phyloP scores from a whole-genome alignment of 805 yeast species.

The Suhomyces sp. region DNA sequence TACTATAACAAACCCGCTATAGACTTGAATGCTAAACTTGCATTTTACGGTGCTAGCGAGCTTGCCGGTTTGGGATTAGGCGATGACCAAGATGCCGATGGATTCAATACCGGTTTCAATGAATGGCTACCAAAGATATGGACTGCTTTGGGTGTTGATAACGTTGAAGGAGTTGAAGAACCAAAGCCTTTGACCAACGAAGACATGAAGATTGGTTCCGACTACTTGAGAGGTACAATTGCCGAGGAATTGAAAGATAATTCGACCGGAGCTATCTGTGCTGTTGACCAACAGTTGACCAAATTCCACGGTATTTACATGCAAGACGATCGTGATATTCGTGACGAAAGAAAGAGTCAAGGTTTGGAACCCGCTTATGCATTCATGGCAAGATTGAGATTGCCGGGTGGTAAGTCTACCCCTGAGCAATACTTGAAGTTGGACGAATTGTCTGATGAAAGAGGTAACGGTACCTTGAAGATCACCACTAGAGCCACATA shows the following conservation, averaged over 20 bases:
- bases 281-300: slow-evolving; percentile 89
- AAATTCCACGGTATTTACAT: slow-evolving; percentile 97
- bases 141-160: slow-evolving; percentile 86
- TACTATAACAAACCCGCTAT: slow-evolving; percentile 89
- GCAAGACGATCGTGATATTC: slow-evolving; percentile 97
- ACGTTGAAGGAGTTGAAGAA: slow-evolving; percentile 77
- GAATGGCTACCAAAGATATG: slow-evolving; percentile 83
- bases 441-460: slow-evolving; percentile 73
- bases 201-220: slow-evolving; percentile 86
- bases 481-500: slow-evolving; percentile 95
- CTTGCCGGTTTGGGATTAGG: slow-evolving; percentile 81
- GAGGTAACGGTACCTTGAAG: slow-evolving; percentile 92
- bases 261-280: slow-evolving; percentile 86
- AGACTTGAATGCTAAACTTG: slow-evolving; percentile 65
- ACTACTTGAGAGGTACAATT: slow-evolving; percentile 90
- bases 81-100: slow-evolving; percentile 97
- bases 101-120: slow-evolving; percentile 85
- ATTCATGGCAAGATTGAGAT: slow-evolving; percentile 94
- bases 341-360: slow-evolving; percentile 88
- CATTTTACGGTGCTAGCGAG: slow-evolving; percentile 68
- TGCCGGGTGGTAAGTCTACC: slow-evolving; percentile 89
- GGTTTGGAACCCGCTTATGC: slow-evolving; percentile 94
- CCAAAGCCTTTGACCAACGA: slow-evolving; percentile 92
- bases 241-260: slow-evolving; percentile 78
- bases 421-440: slow-evolving; percentile 87